Evolutionary conservation across 371 early-diverging fungal species (phyloP), one percentile per base, ranked within the genome.

Genomic region (Batkoa obscura): DNA sequence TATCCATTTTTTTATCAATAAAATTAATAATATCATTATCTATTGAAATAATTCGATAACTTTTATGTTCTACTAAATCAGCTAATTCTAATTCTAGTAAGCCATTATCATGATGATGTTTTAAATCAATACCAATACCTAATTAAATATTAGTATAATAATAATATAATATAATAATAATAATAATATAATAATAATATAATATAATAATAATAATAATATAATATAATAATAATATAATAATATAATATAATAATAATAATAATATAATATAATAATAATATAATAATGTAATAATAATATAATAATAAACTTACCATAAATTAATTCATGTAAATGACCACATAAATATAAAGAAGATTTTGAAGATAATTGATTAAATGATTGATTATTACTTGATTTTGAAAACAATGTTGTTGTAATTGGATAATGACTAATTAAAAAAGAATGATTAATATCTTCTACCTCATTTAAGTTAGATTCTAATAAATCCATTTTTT

Each of bases 1-100:
- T 13, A 5, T 15, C 37, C 35, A 58, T 17, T 13, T 41, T 41
- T 9, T 78, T 65, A 61, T 93, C 93, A 1, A 72, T 66, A 67
- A 91, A 88, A 5, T 85, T 81, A 32, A 93, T 73, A 55, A 89
- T 51, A 59, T 90, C 91, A 60, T 91, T 71, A 61, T 93, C 94
- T 1, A 93, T 78, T 0, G 85, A 87, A 30, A 86, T 74, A 38
- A 93, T 78, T 45, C 94, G 71, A 61, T 82, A 89, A 34, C 76
- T 58, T 2, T 77, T 88, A 63, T 90, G 81, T 46, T 75, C 72
- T 67, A 91, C 92, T 73, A 93, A 72, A 55, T 93, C 94, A 39
- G 79, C 85, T 8, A 93, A 66, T 66, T 91, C 90, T 23, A 91
- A 69, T 60, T 90, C 90, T 52, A 88, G 68, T 53, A 80, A 79